Base-by-base conservation (phyloP, 169 alveolate species). In the Plasmodium vivax region DNA sequence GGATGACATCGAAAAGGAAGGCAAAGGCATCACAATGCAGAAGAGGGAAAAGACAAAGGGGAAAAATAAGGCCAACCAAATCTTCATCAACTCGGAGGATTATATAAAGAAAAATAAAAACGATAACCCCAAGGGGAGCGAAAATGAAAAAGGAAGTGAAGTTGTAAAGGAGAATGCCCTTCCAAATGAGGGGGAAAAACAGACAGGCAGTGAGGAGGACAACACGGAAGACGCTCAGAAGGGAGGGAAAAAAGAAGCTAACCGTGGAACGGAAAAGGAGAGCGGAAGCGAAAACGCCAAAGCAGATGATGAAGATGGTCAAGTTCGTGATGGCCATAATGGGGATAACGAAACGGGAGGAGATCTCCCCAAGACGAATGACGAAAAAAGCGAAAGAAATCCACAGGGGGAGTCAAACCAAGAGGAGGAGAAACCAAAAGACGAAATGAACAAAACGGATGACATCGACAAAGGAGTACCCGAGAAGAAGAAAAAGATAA, bases 1-100 rank as follows among this genome's bases (percentile, higher is more conserved):
- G 62, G 94, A 90, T 71, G 94, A 90, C 27, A 90, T 80, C 19
- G 94, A 90, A 43, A 62, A 90, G 32, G 56, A 16, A 14, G 74
- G 30, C 16, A 90, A 90, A 79, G 9, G 36, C 3, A 16, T 90
- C 51, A 10, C 58, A 0, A 41, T 58, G 4, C 75, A 80, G n/a
- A 56, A 87, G 34, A 87, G 81, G 71, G 87, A 87, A 36, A 90
- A 90, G 38, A 47, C 47, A 41, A 87, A 79, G 73, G 94, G 36
- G 19, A 75, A 75, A 75, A 41, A 19, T 16, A 75, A 75, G 56
- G 45, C 27, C 27, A 34, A 88, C 30, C 75, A 80, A 23, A 58
- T 80, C 8, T 80, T 80, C 51, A 80, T 79, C 30, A 90, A 90
- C 68, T 90, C 91, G 32, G 74, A 62, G 19, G 91, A 90, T 12